Evolutionary conservation across 257 asterid species (phyloP), one percentile per base, ranked within the genome.

Genomic region (Solanum chiquidenum): DNA sequence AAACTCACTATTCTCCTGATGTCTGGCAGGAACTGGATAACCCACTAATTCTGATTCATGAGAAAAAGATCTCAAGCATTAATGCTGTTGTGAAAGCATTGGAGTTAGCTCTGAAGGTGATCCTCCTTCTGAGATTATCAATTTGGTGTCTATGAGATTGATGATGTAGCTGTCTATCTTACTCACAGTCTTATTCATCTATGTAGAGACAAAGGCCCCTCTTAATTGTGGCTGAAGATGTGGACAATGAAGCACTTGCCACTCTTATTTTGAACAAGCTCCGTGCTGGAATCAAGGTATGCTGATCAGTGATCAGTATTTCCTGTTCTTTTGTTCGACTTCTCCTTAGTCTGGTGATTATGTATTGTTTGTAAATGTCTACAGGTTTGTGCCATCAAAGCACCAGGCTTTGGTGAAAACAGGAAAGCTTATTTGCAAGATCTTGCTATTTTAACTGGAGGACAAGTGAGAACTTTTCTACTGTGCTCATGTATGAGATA

Each of bases 331-430:
- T 86, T 34, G 72, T 84, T 60, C 16, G 25, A 14, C 8, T 49
- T 79, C 29, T 86, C 35, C 55, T 8, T 73, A 18, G 20, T 40
- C 49, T 52, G 34, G 83, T 60, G 86, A 29, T 82, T 31, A 20
- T 35, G 14, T 72, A 14, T 37, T 79, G 35, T 77, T 46, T 8
- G 27, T 33, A 20, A 76, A 12, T 83, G 66, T 8, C 62, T 87
- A 31, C 93, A 95, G 98, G 98, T 96, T 83, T 96, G 98, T 88
- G 99, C 99, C 66, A 92, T 96, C 12, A 96, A 96, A 93, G 98
- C 98, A 42, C 98, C 99, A 5, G 99, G 99, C 10, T 95, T 96
- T 83, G 99, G 99, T 85, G 98, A 96, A 86, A 96, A 94, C 92
- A 93, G 99, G 90, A 96, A 94, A 90, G 91, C 99, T 3, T 83